Percentiles rank a stretch among this genome's conserved stretches.
Conservation (phyloP, 805 yeast genomes). For the Pichia heedii region DNA sequence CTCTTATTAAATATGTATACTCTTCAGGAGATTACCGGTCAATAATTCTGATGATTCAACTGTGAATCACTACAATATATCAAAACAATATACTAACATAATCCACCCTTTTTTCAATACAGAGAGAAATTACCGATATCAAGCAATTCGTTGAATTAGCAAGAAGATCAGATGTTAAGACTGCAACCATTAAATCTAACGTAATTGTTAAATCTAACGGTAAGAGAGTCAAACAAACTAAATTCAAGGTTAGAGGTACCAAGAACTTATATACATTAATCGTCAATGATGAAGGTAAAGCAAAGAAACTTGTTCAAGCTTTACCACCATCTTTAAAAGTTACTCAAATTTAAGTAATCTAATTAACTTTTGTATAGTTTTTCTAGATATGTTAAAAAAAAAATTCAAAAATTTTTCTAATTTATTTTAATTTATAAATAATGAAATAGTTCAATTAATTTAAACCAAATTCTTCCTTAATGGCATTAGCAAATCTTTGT, state of each 20-base stretch:
- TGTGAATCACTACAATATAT: neutral
- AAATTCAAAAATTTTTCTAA: neutral
- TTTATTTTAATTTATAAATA: neutral
- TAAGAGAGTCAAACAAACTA: slow-evolving; percentile 85
- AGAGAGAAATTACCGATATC: slow-evolving; percentile 84
- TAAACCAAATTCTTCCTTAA: slow-evolving; percentile 45
- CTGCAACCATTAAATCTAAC: slow-evolving; percentile 93
- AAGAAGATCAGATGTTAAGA: slow-evolving; percentile 90
- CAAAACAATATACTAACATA: slow-evolving; percentile 15
- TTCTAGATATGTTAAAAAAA: slow-evolving; percentile 7
- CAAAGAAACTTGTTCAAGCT: slow-evolving; percentile 95
- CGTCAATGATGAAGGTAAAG: slow-evolving; percentile 92
- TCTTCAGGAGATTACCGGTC: too few species aligned
- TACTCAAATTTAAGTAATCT: slow-evolving; percentile 31
- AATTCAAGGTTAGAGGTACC: slow-evolving; percentile 98
- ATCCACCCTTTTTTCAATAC: neutral
- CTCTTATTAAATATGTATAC: too few species aligned
- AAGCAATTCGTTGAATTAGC: slow-evolving; percentile 95
- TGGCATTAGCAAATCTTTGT: slow-evolving; percentile 59
- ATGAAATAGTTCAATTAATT: slow-evolving; percentile 3
- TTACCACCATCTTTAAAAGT: slow-evolving; percentile 89
- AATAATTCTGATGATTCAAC: too few species aligned
- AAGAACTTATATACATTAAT: slow-evolving; percentile 91
- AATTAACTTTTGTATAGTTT: slow-evolving; percentile 8
- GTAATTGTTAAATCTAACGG: slow-evolving; percentile 71